Percentiles rank a stretch among this genome's conserved stretches.
phyloP scores from a whole-genome alignment of 805 yeast species.

The Dipodascus geniculatus region DNA sequence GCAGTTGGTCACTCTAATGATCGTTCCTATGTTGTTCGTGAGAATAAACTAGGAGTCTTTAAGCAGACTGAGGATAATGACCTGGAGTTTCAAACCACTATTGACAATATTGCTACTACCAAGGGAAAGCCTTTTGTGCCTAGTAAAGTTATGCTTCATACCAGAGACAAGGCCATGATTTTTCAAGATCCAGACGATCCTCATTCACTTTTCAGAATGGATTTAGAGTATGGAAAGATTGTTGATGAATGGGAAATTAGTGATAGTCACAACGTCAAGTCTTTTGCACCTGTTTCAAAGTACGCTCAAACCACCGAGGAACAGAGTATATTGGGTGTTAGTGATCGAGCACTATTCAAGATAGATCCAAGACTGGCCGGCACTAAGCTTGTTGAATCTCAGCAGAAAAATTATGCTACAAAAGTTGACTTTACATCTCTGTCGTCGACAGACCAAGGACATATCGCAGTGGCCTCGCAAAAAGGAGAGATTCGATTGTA shows the following conservation, averaged over 20 bases:
- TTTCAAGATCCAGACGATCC: constrained; percentile 41
- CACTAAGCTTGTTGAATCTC: constrained; percentile 46
- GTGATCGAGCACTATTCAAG: constrained; percentile 53
- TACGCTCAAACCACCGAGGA: constrained; percentile 66
- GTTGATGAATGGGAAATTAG: constrained; percentile 75
- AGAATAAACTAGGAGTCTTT: constrained; percentile 71
- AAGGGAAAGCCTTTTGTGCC: constrained; percentile 45
- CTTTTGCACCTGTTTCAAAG: constrained; percentile 61
- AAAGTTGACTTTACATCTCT: constrained; percentile 45
- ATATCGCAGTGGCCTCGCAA: constrained; percentile 61
- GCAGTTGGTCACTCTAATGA: constrained; percentile 62
- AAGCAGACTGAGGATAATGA: constrained; percentile 40
- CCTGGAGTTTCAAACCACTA: constrained; percentile 55
- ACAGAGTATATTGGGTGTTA: constrained; percentile 60
- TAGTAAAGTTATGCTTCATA: constrained; percentile 60
- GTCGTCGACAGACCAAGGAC: constrained; percentile 63
- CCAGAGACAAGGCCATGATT: constrained; percentile 57
- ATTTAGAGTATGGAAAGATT: constrained; percentile 63
- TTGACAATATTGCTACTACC: constrained; percentile 43
- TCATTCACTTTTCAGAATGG: constrained; percentile 55
- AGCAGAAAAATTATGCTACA: constrained; percentile 42
- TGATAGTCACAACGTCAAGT: constrained; percentile 35
- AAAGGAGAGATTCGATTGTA: constrained; percentile 69
- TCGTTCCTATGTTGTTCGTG: constrained; percentile 70
- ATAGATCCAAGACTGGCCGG: constrained; percentile 67